Evolutionary conservation across 371 early-diverging fungal species (phyloP).

Genomic region (Saksenaea oblongispora): DNA sequence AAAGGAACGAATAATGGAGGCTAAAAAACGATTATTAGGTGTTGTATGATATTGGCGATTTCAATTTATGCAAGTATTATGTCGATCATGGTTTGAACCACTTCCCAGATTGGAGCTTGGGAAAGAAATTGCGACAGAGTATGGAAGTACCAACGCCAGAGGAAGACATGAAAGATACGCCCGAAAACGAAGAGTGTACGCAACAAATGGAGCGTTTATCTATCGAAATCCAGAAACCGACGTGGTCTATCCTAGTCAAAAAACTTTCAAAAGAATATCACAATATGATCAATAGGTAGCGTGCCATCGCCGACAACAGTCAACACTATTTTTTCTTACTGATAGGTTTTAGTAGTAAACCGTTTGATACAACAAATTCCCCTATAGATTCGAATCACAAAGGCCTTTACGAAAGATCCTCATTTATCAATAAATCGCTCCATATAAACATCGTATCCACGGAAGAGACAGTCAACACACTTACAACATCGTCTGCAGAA

Average conservation of each 20-base stretch:
- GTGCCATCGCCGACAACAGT: no score
- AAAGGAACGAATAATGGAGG: neutral
- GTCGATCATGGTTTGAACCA: constrained; percentile 30
- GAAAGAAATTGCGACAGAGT: constrained; percentile 21
- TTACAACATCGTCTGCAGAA: neutral
- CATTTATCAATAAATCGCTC: neutral
- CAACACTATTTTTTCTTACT: no score
- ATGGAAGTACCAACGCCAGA: neutral
- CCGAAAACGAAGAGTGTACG: neutral
- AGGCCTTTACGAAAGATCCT: neutral
- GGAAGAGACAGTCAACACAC: neutral
- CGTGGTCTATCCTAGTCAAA: constrained; percentile 12
- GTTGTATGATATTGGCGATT: constrained; percentile 60
- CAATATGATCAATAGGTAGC: constrained; percentile 3
- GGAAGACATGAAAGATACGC: constrained; percentile 5
- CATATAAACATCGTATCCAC: neutral
- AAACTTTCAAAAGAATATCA: constrained; percentile 6
- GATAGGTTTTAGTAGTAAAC: no score
- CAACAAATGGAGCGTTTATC: neutral
- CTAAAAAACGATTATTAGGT: constrained; percentile 30
- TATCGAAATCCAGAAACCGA: constrained; percentile 6
- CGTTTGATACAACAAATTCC: neutral
- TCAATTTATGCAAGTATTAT: constrained; percentile 42
- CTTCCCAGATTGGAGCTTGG: constrained; percentile 42
- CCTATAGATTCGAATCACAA: neutral